A percentile compares a stretch with the other conserved stretches of the same genome.
Evolutionary conservation across 495 filamentous ascomycete genomes (phyloP).

Genomic region (Peziza echinospora): DNA sequence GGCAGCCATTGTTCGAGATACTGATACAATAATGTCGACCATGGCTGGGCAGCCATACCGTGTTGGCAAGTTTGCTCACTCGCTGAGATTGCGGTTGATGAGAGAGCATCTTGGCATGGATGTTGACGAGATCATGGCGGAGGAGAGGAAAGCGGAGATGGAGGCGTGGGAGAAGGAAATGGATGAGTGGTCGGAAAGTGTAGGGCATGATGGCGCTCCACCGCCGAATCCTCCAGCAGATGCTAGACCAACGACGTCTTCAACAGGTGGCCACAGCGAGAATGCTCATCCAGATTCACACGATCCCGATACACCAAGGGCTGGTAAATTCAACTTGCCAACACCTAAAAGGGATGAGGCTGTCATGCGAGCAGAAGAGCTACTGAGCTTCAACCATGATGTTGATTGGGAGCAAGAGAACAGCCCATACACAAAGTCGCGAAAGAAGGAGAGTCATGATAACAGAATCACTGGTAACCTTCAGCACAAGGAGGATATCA

Average conservation of each 20-base stretch:
- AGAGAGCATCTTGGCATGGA: constrained; percentile 91
- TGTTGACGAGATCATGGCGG: constrained; percentile 73
- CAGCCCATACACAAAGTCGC: constrained; percentile 36
- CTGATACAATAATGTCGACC: constrained; percentile 74
- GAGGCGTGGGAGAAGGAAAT: constrained; percentile 11
- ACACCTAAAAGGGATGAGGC: constrained; percentile 24
- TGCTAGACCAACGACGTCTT: neutral
- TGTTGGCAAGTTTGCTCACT: constrained; percentile 82
- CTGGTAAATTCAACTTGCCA: neutral
- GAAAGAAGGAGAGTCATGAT: constrained; percentile 39
- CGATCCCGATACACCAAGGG: neutral
- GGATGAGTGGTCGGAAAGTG: neutral
- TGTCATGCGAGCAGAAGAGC: constrained; percentile 35
- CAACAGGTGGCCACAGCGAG: neutral
- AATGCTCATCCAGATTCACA: too few relatives aligned
- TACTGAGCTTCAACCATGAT: constrained; percentile 72
- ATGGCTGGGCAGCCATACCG: constrained; percentile 79
- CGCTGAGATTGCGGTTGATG: constrained; percentile 83
- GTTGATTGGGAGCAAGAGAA: constrained; percentile 44
- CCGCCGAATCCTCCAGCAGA: constrained; percentile 5
- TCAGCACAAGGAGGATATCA: constrained; percentile 51
- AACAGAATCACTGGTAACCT: constrained; percentile 39
- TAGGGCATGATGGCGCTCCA: constrained; percentile 9
- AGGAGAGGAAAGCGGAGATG: constrained; percentile 39
- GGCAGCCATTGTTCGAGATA: constrained; percentile 78